Conservation (phyloP, 2,329 filamentous ascomycete species). For the Apiospora phragmitis region DNA sequence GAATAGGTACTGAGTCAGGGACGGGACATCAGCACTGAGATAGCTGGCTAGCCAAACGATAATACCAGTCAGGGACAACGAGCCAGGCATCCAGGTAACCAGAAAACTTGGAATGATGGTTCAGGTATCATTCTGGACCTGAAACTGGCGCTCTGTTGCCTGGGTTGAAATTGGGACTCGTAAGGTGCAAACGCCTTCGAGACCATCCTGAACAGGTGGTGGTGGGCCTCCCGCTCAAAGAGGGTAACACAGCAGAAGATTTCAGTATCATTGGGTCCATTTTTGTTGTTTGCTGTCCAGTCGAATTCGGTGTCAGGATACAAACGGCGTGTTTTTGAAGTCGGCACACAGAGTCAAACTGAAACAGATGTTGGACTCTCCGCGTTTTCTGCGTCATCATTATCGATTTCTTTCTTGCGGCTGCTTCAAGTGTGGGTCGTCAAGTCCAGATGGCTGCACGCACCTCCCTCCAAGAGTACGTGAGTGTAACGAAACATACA, state of each 20-base stretch:
- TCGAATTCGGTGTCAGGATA: background rate
- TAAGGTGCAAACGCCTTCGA: background rate
- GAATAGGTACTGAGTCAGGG: too few species aligned
- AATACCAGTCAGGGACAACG: background rate
- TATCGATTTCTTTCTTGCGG: too few species aligned
- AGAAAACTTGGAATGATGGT: background rate
- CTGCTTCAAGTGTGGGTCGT: too few species aligned
- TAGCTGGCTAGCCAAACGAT: too few species aligned
- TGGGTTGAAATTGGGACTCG: background rate
- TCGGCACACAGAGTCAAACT: background rate
- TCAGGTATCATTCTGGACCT: background rate
- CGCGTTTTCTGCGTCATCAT: background rate
- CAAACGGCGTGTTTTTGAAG: background rate
- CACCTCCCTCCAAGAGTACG: too few species aligned
- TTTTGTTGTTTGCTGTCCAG: background rate
- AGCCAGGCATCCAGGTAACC: background rate
- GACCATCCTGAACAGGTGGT: background rate
- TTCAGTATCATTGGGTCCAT: background rate
- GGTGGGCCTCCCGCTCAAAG: background rate
- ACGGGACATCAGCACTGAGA: too few species aligned
- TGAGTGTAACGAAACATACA: too few species aligned
- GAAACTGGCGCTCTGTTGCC: background rate
- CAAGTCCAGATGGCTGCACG: too few species aligned
- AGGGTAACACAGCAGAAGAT: background rate
- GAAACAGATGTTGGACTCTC: background rate